phyloP scores from a whole-genome alignment of 176 grass and related monocot genomes.

The Thinopyrum elongatum region DNA sequence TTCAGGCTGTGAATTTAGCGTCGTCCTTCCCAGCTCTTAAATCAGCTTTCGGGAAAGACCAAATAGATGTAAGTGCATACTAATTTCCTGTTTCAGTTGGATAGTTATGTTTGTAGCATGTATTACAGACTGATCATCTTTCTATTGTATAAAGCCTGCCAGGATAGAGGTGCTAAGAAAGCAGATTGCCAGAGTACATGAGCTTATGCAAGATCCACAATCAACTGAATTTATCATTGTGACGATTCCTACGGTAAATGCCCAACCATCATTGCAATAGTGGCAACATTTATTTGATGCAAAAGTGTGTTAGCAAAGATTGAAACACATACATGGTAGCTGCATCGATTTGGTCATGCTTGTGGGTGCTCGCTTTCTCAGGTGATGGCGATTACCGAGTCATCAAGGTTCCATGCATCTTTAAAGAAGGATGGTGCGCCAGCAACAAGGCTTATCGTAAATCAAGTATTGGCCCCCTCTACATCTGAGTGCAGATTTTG shows the following conservation, averaged over 20 bases:
- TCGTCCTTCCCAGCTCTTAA: background rate
- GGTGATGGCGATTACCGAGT: conserved; percentile 51
- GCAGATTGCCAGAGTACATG: background rate
- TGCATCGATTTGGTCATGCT: background rate
- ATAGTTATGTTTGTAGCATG: background rate
- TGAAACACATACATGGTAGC: background rate
- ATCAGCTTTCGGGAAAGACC: background rate
- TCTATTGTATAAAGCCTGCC: background rate
- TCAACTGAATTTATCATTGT: conserved; percentile 36
- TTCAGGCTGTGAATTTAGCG: conserved; percentile 25
- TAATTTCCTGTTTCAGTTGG: background rate
- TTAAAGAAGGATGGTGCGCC: conserved; percentile 47
- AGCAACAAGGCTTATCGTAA: conserved; percentile 43
- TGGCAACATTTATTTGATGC: conserved; percentile 3
- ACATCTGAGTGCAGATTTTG: conserved; percentile 58
- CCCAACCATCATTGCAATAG: background rate
- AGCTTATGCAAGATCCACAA: conserved; percentile 20
- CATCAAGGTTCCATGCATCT: conserved; percentile 47
- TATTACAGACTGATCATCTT: conserved; percentile 5
- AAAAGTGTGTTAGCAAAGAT: background rate
- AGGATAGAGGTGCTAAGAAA: background rate
- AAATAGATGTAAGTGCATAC: conserved; percentile 30
- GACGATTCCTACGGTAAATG: conserved; percentile 33
- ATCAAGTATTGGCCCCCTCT: conserved; percentile 45
- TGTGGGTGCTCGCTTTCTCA: conserved; percentile 18